A percentile compares a stretch with the other conserved stretches of the same genome.
Evolutionary conservation across 1,139 yeast species (phyloP).

Genomic region (Blastobotrys persicus): DNA sequence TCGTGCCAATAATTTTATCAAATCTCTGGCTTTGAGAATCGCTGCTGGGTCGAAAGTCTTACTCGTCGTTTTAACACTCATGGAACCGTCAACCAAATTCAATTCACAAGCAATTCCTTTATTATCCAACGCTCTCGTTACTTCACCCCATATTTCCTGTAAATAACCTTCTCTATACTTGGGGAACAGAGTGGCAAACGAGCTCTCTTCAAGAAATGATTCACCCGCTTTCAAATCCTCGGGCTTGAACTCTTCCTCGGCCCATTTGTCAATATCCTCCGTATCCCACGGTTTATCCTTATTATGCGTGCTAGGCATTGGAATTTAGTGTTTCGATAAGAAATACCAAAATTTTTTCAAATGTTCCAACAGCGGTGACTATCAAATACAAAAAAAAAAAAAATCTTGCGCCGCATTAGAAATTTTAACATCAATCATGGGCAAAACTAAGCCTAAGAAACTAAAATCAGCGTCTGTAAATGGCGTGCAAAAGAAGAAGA

Average conservation of each 20-base stretch:
- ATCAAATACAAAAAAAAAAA: slow-evolving; percentile 8
- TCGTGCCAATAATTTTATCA: slow-evolving; percentile 88
- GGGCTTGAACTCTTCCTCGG: slow-evolving; percentile 79
- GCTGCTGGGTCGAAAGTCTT: slow-evolving; percentile 95
- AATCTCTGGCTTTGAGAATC: slow-evolving; percentile 89
- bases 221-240: slow-evolving; percentile 85
- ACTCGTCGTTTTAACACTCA: slow-evolving; percentile 94
- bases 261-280: slow-evolving; percentile 93
- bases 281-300: slow-evolving; percentile 99
- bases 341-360: slow-evolving; percentile 6
- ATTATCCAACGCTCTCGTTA: slow-evolving; percentile 71
- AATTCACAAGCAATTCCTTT: slow-evolving; percentile 77
- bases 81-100: slow-evolving; percentile 92
- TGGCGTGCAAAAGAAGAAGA: slow-evolving; percentile 16
- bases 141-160: slow-evolving; percentile 90
- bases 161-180: slow-evolving; percentile 92
- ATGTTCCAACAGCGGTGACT: background rate
- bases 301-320: slow-evolving; percentile 88
- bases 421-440: background rate
- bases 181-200: slow-evolving; percentile 93
- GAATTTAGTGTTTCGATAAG: background rate
- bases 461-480: slow-evolving; percentile 13
- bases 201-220: slow-evolving; percentile 90
- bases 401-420: slow-evolving; percentile 13
- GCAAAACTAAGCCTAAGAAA: slow-evolving; percentile 3